Evolutionary conservation across 768 basidiomycete genomes (phyloP).

Genomic region (Boletus tylopilopsis): DNA sequence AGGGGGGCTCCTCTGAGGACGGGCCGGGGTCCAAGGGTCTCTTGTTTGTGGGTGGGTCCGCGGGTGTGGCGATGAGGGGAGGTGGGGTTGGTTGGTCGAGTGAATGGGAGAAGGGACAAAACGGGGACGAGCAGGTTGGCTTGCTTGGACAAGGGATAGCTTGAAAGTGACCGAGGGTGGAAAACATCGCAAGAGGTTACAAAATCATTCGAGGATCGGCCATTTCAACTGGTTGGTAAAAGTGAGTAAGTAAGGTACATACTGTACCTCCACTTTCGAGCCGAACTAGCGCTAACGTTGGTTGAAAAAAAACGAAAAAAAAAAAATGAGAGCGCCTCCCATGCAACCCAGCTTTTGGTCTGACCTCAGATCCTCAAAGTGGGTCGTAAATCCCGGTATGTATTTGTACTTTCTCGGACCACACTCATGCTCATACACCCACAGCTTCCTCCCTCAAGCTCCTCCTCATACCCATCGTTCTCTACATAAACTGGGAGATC

Average conservation of each 20-base stretch:
- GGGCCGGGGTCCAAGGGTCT: slow-evolving; percentile 36
- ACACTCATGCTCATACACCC: neutral
- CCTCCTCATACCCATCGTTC: slow-evolving; percentile 53
- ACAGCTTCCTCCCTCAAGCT: slow-evolving; percentile 66
- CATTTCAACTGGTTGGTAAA: too few species aligned
- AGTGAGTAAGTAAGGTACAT: too few species aligned
- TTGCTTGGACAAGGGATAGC: slow-evolving; percentile 56
- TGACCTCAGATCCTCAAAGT: slow-evolving; percentile 52
- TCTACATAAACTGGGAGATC: slow-evolving; percentile 65
- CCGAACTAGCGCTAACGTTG: neutral
- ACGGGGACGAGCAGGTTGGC: slow-evolving; percentile 38
- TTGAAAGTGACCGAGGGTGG: slow-evolving; percentile 54
- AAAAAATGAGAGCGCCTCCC: neutral
- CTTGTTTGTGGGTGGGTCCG: slow-evolving; percentile 39
- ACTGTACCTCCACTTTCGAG: neutral
- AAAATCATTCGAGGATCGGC: too few species aligned
- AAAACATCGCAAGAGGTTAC: slow-evolving; percentile 51
- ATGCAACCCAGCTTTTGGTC: slow-evolving; percentile 35
- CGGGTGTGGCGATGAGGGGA: slow-evolving; percentile 15
- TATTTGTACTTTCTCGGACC: too few species aligned
- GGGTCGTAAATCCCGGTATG: slow-evolving; percentile 72
- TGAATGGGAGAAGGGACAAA: slow-evolving; percentile 70
- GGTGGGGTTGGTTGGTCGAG: slow-evolving; percentile 21
- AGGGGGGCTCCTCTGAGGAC: slow-evolving; percentile 53
- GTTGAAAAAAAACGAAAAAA: too few species aligned